Conservation (phyloP, 1,284 basidiomycete species). For the Trichosporon inkin region DNA sequence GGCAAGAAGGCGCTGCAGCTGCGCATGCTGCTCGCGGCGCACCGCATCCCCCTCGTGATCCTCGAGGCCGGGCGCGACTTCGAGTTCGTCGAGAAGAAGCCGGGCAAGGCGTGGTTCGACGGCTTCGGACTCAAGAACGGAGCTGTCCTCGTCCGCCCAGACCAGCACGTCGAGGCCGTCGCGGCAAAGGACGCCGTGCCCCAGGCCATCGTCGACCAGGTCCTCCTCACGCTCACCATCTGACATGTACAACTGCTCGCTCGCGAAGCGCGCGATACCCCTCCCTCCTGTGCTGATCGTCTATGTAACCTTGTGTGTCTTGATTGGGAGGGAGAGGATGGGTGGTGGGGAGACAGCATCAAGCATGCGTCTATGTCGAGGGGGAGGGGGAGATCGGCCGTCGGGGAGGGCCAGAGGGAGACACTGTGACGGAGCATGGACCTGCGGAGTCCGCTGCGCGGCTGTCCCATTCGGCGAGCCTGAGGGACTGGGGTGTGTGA, state of each 20-base stretch:
- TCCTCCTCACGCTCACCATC: conserved; percentile 2
- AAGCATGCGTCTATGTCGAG: too few relatives aligned
- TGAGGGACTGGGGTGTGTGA: too few relatives aligned
- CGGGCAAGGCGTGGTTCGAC: conserved; percentile 21
- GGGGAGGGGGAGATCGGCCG: too few relatives aligned
- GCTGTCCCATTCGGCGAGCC: too few relatives aligned
- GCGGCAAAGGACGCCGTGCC: not conserved
- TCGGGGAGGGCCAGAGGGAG: too few relatives aligned
- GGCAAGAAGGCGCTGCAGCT: conserved; percentile 14
- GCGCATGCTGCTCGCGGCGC: conserved; percentile 8
- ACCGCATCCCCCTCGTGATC: conserved; percentile 6
- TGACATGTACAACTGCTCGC: not conserved
- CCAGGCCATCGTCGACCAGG: conserved; percentile 4
- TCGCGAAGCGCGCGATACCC: too few relatives aligned
- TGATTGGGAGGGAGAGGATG: too few relatives aligned
- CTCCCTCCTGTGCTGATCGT: not conserved
- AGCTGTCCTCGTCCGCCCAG: conserved; percentile 23
- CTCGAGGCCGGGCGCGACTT: conserved; percentile 25
- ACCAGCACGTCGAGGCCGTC: conserved; percentile 26
- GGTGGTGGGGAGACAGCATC: too few relatives aligned
- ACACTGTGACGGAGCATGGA: too few relatives aligned
- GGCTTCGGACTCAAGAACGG: conserved; percentile 20
- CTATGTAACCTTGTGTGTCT: too few relatives aligned
- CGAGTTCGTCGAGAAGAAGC: conserved; percentile 22
- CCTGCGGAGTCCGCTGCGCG: too few relatives aligned